These are phyloP conservation scores for Ascochyta pisi DNA, from an alignment of 2,329 filamentous ascomycete genomes.

Conservation along the genomic window DNA sequence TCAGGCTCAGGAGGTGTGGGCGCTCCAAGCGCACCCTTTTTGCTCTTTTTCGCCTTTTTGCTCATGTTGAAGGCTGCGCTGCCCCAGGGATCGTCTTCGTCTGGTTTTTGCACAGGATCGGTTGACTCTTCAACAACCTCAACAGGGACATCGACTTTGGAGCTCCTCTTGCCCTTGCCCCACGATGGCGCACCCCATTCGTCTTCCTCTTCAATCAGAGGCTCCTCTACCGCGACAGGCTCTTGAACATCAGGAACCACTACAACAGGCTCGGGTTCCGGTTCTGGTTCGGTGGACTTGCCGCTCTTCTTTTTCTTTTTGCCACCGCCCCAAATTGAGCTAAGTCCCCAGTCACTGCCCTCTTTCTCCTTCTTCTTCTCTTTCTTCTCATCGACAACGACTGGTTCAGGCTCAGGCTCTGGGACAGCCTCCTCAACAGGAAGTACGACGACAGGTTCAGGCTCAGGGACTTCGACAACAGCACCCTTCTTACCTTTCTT, in stretches of 20 bases:
- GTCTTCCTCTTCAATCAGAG: constrained; percentile 58
- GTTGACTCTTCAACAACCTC: constrained; percentile 51
- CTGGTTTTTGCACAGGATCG: constrained; percentile 53
- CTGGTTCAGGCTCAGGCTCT: constrained; percentile 31
- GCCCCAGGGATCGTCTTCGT: constrained; percentile 50
- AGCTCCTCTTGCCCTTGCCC: constrained; percentile 55
- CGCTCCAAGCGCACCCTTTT: constrained; percentile 59
- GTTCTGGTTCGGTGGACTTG: constrained; percentile 40
- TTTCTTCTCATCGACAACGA: constrained; percentile 35
- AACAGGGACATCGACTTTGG: constrained; percentile 49
- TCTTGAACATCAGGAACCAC: constrained; percentile 46
- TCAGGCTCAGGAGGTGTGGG: constrained; percentile 54
- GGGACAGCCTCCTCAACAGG: constrained; percentile 39
- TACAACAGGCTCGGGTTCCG: constrained; percentile 34
- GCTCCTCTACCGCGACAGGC: constrained; percentile 59
- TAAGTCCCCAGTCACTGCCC: constrained; percentile 44
- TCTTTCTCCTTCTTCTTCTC: constrained; percentile 41
- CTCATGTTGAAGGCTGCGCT: constrained; percentile 50
- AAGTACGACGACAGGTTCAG: constrained; percentile 9
- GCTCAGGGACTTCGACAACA: constrained; percentile 45
- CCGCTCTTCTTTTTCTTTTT: constrained; percentile 59
- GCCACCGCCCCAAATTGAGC: constrained; percentile 48
- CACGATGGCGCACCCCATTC: constrained; percentile 66
- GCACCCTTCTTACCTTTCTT: constrained; percentile 47
- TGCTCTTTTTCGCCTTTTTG: constrained; percentile 64